phyloP scores from a whole-genome alignment of 2,329 filamentous ascomycete genomes.

The Colletotrichum neosansevieriae region DNA sequence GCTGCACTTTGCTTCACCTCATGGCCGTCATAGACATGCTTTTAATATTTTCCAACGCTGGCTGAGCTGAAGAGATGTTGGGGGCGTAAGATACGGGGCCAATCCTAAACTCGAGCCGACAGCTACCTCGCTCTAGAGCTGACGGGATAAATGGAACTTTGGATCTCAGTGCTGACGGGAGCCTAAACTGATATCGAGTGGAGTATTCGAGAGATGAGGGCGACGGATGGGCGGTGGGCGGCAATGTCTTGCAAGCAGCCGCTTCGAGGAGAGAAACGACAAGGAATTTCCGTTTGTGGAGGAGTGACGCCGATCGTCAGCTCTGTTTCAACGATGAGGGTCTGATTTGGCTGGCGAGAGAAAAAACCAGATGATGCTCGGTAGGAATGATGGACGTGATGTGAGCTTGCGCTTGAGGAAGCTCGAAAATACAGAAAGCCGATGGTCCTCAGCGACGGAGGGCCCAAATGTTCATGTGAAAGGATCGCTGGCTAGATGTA shows the following conservation, averaged over 20 bases:
- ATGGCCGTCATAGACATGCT: slow-evolving; percentile 8
- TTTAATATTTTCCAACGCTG: not conserved
- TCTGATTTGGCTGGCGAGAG: not conserved
- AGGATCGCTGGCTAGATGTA: not conserved
- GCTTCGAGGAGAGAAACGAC: not conserved
- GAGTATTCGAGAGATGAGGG: not conserved
- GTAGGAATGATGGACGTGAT: not conserved
- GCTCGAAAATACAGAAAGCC: no score
- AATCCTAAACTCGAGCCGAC: not conserved
- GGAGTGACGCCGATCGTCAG: not conserved
- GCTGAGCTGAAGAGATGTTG: not conserved
- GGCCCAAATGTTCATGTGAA: not conserved
- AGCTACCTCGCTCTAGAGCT: not conserved
- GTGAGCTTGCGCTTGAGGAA: not conserved
- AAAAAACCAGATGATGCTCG: not conserved
- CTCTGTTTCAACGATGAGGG: not conserved
- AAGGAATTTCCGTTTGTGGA: not conserved
- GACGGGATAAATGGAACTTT: not conserved
- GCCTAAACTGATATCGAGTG: not conserved
- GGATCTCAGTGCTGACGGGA: not conserved
- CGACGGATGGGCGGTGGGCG: not conserved
- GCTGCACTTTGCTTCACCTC: not conserved
- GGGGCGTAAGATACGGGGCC: not conserved
- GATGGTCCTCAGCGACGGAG: not conserved
- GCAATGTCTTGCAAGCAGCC: not conserved